These are phyloP conservation scores for Puccinia coronata DNA, from an alignment of 1,284 basidiomycete genomes.

Conservation along the genomic window DNA sequence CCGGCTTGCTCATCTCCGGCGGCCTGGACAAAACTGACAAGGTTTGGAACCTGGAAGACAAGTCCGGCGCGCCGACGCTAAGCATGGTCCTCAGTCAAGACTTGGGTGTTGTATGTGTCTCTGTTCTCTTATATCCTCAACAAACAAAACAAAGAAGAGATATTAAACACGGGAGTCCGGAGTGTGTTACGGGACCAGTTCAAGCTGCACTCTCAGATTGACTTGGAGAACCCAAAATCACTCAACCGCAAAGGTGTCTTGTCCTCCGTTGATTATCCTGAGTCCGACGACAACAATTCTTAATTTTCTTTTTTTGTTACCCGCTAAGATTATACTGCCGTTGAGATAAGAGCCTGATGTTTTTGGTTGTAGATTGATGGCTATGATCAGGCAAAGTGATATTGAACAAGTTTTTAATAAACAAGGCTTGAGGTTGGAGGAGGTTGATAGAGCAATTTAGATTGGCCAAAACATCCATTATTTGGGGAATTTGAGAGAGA, in stretches of 20 bases:
- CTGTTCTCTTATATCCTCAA: background rate
- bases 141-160: conserved; percentile 79
- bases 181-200: conserved; percentile 77
- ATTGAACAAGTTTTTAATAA: no score
- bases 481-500: no score
- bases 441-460: no score
- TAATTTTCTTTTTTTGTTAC: no score
- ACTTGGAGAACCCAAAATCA: conserved; percentile 64
- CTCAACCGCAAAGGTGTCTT: conserved; percentile 65
- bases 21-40: conserved; percentile 82
- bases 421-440: no score
- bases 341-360: no score
- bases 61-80: conserved; percentile 72
- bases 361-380: no score
- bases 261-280: conserved; percentile 70
- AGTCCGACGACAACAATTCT: conserved; percentile 63
- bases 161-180: conserved; percentile 77
- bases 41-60: conserved; percentile 81
- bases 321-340: no score
- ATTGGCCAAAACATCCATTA: no score
- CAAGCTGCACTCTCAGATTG: conserved; percentile 66
- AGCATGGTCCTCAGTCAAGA: conserved; percentile 85
- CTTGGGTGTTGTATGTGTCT: conserved; percentile 77
- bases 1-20: conserved; percentile 86
- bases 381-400: no score